Evolutionary conservation across 108 stramenopile genomes (phyloP), one percentile per base, ranked within the genome.

Genomic region (Cyclostephanos tholiformis): DNA sequence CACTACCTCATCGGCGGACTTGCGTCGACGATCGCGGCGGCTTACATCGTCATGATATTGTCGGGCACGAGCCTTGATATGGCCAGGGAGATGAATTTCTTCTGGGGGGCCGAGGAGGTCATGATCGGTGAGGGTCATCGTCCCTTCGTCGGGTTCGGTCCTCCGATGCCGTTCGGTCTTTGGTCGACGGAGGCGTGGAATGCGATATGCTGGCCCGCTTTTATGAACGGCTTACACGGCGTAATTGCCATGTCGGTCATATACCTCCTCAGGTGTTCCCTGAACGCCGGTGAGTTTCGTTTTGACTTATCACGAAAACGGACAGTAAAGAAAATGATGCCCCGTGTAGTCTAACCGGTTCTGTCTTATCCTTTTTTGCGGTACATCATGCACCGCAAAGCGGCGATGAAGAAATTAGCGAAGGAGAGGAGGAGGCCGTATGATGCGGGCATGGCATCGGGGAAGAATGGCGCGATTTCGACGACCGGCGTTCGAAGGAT

Each of bases 181-280:
- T 69, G 85, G 38, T 67, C 44, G 55, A 61, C 77, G 12, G n/a
- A 84, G 22, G 30, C 80, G 12, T 19, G 63, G n/a, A 62, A 64
- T 12, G 63, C 64, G 22, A 82, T 89, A n/a, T 63, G 87, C 66
- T 89, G 87, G 88, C 70, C 53, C 29, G 90, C 93, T 1, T 85
- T 91, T 26, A 12, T 22, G 39, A 73, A 72, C 19, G 93, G 89
- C 17, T 27, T 90, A 35, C 38, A 63, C 20, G 69, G 77, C 41
- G 78, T 82, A 30, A 52, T 86, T 55, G 88, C 93, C 23, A 76
- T 94, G 86, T 85, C 81, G 7, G 64, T 91, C 36, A 79, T 94
- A 50, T 91, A 91, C 63, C 49, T 94, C 41, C 39, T 94, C 23
- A 87, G 93, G 11, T 87, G 77, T 43, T 90, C 89, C 12, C 58